phyloP scores from a whole-genome alignment of 73 alveolate species.

The Paramecium bursaria region DNA sequence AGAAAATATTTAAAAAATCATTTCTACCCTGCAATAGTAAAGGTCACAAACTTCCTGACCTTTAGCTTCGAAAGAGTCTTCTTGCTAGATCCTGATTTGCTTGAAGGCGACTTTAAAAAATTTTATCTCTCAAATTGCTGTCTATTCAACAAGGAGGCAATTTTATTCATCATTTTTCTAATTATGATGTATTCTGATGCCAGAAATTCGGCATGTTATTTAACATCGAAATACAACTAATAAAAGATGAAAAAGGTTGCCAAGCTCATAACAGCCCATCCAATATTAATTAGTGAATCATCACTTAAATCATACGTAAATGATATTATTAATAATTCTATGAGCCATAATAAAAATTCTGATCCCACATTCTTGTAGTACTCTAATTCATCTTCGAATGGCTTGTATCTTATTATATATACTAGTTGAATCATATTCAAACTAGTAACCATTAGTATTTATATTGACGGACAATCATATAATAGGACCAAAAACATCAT shows the following conservation, averaged over 20 bases:
- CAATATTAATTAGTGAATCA: neutral
- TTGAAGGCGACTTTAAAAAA: too few species aligned
- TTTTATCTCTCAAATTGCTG: too few species aligned
- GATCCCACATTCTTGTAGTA: neutral
- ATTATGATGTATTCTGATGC: conserved; percentile 11
- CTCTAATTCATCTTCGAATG: conserved; percentile 30
- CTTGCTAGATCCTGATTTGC: too few species aligned
- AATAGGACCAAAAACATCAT: conserved; percentile 21
- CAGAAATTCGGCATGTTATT: conserved; percentile 14
- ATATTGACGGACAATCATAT: neutral
- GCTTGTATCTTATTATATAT: conserved; percentile 1
- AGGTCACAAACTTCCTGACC: too few species aligned
- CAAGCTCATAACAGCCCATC: conserved; percentile 27
- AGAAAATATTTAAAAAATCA: too few species aligned
- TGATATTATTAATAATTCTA: conserved; percentile 13
- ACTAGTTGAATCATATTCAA: neutral
- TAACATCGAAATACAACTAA: conserved; percentile 20
- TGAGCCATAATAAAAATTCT: conserved; percentile 11
- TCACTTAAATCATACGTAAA: neutral
- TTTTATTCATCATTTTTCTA: too few species aligned
- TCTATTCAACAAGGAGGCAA: too few species aligned
- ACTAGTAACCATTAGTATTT: neutral
- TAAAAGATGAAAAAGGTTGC: conserved; percentile 6
- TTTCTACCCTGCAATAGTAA: too few species aligned
- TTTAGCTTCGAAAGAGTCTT: too few species aligned